Evolutionary conservation across 257 asterid species (phyloP).

Genomic region (Capsicum baccatum): DNA sequence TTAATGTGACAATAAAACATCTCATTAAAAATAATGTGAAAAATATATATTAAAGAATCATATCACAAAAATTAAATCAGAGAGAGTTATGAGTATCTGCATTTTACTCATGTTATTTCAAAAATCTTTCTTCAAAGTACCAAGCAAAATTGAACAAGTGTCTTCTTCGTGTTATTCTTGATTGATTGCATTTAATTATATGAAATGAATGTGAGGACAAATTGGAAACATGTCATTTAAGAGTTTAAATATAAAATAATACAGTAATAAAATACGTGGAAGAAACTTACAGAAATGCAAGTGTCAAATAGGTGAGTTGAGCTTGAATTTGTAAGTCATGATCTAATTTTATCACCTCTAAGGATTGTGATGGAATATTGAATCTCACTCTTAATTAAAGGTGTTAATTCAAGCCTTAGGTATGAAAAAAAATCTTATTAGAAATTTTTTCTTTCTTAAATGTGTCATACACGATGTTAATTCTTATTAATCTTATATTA

Average conservation of each 20-base stretch:
- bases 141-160: neutral
- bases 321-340: too few relatives aligned
- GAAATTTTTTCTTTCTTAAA: too few relatives aligned
- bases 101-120: neutral
- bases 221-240: neutral
- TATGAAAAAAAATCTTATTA: too few relatives aligned
- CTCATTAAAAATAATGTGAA: neutral
- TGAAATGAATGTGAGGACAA: neutral
- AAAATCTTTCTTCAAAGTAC: neutral
- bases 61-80: neutral
- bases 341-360: too few relatives aligned
- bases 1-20: neutral
- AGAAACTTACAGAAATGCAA: too few relatives aligned
- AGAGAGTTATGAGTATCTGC: neutral
- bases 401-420: too few relatives aligned
- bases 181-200: neutral
- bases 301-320: too few relatives aligned
- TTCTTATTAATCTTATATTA: too few relatives aligned
- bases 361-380: too few relatives aligned
- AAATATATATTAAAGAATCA: neutral
- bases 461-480: too few relatives aligned
- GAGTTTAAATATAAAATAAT: neutral
- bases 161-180: neutral
- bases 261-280: too few relatives aligned
- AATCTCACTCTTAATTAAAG: too few relatives aligned